Conservation (phyloP, 1,139 yeast genomes). For the Saccharomyces hybrid region DNA sequence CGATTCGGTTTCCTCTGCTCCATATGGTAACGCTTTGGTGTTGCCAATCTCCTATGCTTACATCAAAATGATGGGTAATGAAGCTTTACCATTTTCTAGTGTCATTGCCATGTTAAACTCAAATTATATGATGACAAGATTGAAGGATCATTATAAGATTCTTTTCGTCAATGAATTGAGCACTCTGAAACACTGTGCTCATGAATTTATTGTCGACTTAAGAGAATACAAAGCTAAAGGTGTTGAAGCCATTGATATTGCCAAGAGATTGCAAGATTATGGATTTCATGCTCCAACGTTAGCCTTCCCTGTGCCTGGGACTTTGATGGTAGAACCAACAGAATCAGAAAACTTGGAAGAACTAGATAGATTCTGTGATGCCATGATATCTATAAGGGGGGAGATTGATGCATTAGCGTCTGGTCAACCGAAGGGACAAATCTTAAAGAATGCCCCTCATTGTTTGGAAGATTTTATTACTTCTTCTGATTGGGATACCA, state of each 20-base stretch:
- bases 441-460: constrained; percentile 88
- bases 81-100: constrained; percentile 77
- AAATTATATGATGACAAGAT: constrained; percentile 81
- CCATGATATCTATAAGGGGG: constrained; percentile 71
- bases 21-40: constrained; percentile 91
- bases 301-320: constrained; percentile 97
- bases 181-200: constrained; percentile 78
- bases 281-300: constrained; percentile 98
- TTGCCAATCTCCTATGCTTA: constrained; percentile 91
- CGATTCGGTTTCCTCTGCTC: constrained; percentile 81
- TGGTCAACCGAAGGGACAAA: constrained; percentile 60
- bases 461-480: constrained; percentile 70
- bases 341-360: constrained; percentile 87
- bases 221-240: constrained; percentile 78
- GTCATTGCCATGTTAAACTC: constrained; percentile 89
- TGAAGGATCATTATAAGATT: constrained; percentile 63
- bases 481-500: constrained; percentile 59
- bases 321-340: constrained; percentile 96
- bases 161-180: constrained; percentile 60
- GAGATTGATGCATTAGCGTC: constrained; percentile 74
- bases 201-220: constrained; percentile 87
- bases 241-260: constrained; percentile 90
- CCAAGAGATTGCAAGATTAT: constrained; percentile 93
- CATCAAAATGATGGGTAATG: constrained; percentile 85
- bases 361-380: constrained; percentile 81